Base-by-base conservation (phyloP, 2,329 filamentous ascomycete species). In the Pseudogymnoascus sp. region DNA sequence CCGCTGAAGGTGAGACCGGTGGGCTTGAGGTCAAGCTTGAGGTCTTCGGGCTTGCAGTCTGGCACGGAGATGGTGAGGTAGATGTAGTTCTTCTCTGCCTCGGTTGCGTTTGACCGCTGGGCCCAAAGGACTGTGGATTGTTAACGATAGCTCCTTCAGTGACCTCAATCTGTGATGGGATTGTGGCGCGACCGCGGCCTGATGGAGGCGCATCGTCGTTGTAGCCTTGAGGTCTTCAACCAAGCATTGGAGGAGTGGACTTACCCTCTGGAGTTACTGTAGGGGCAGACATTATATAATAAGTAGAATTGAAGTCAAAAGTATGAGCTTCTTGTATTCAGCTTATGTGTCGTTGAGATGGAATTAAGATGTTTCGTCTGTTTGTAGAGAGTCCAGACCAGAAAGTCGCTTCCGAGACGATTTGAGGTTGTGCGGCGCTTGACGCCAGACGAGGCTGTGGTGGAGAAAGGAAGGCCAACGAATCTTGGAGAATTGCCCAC, bases 61-160 rank as follows among this genome's bases (percentile, higher is more conserved):
- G 92, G 83, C 57, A 92, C 91, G 69, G 84, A 83, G 77, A 99
- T 90, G 72, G 90, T 95, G 67, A 99, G 82, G 80, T 91, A 95
- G 81, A 99, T 79, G 78, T 90, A 89, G 82, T 99, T 99, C 81
- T 92, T 95, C 74, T 86, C 82, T 60, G 88, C 74, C 60, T 96
- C 92, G 67, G 79, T 79, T 68, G 75, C 79, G 71, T 86, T 94
- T 52, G 92, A 97, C 80, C 94, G 92, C 81, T 99, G 94, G 66
- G 94, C 92, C 94, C 94, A 99, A 76, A 91, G 88, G 69, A 99
- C 94, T 97, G 70, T 61, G 39, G 4, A 37, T 8, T 48, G 41
- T 48, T 52, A 35, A 33, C 21, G 10, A 10, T 18, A 12, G 58
- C n/a, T 48, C 23, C 21, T 19, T 7, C 30, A 12, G 39, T 48